These are phyloP conservation scores for Musa beccarii DNA, from an alignment of 176 grass and related monocot genomes.

Conservation along the genomic window DNA sequence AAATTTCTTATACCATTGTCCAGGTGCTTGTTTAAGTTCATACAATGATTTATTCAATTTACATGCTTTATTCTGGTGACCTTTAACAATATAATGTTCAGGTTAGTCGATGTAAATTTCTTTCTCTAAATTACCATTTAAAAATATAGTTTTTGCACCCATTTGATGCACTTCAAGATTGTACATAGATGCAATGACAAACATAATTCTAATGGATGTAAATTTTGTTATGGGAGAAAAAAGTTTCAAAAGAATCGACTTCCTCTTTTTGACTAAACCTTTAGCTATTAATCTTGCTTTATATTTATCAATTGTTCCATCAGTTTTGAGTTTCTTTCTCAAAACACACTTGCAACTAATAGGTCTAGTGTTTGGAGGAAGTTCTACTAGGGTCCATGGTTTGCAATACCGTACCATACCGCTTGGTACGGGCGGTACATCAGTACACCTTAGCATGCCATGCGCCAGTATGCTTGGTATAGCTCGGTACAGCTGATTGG, in stretches of 20 bases:
- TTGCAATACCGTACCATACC: no score
- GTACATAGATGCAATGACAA: not conserved
- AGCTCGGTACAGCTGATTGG: no score
- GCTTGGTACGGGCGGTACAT: no score
- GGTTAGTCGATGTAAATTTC: no score
- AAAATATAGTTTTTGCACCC: not conserved
- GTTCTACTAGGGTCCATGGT: not conserved
- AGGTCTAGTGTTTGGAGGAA: not conserved
- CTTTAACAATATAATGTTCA: no score
- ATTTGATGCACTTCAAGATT: not conserved
- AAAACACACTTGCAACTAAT: not conserved
- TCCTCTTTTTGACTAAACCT: not conserved
- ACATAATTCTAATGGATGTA: not conserved
- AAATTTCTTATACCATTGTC: no score
- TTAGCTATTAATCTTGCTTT: not conserved
- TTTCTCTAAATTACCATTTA: not conserved
- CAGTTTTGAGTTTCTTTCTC: not conserved
- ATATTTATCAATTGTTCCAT: not conserved
- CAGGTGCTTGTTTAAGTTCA: no score
- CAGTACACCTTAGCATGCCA: no score
- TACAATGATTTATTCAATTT: no score
- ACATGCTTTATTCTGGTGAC: no score
- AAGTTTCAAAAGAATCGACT: not conserved
- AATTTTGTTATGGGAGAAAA: not conserved
- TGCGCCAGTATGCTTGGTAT: no score